A percentile compares a stretch with the other conserved stretches of the same genome.
phyloP scores from a whole-genome alignment of 2,329 filamentous ascomycete genomes.

The Aureobasidium zeae region DNA sequence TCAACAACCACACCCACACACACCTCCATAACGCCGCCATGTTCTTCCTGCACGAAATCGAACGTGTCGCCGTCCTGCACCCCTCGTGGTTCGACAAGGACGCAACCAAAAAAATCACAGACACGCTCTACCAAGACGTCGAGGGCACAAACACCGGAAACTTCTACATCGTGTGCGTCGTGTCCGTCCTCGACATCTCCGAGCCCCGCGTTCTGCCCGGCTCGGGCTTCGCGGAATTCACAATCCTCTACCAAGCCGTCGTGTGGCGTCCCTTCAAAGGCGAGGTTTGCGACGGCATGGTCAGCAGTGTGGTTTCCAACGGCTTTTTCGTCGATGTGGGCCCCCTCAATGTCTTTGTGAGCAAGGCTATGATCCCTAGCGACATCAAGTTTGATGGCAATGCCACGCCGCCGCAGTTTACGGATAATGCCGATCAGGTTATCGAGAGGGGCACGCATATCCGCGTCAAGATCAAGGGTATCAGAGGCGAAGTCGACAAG shows the following conservation, averaged over 20 bases:
- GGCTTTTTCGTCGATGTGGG: constrained; percentile 85
- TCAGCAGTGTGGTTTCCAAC: constrained; percentile 81
- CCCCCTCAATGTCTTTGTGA: constrained; percentile 69
- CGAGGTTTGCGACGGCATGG: constrained; percentile 94
- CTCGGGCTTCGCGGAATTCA: constrained; percentile 87
- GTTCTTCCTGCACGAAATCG: constrained; percentile 98
- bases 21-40: constrained; percentile 41
- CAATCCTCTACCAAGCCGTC: constrained; percentile 87
- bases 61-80: constrained; percentile 88
- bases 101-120: constrained; percentile 83
- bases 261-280: constrained; percentile 98
- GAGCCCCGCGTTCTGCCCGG: constrained; percentile 79
- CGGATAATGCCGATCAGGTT: constrained; percentile 85
- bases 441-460: constrained; percentile 92
- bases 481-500: constrained; percentile 82
- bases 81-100: constrained; percentile 94
- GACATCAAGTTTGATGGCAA: constrained; percentile 94
- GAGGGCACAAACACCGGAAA: constrained; percentile 92
- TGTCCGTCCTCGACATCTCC: constrained; percentile 91
- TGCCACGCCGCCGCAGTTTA: constrained; percentile 92
- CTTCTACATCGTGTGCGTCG: constrained; percentile 96
- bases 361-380: constrained; percentile 75
- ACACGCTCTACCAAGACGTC: constrained; percentile 82
- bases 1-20: neutral
- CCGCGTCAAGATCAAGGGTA: constrained; percentile 87